phyloP scores from a whole-genome alignment of 164 flowering plant species.

The Kalanchoe fedtschenkoi region DNA sequence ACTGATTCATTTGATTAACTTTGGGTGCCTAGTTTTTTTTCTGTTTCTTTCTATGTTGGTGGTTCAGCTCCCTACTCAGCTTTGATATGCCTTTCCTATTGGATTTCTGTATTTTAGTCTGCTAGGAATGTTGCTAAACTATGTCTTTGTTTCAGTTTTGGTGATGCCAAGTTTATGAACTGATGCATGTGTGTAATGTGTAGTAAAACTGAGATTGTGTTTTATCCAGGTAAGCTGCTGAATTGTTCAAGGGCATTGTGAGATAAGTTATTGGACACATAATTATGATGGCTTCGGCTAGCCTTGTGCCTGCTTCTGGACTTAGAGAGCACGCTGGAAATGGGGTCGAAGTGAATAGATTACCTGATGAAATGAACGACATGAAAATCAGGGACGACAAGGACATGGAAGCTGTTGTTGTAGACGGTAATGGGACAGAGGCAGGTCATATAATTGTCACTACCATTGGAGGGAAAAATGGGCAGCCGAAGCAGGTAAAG shows the following conservation, averaged over 20 bases:
- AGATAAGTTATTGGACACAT: constrained; percentile 6
- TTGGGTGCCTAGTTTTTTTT: too few species aligned
- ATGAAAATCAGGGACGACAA: constrained; percentile 75
- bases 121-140: too few species aligned
- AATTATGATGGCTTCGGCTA: constrained; percentile 41
- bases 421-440: constrained; percentile 61
- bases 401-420: constrained; percentile 54
- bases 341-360: constrained; percentile 36
- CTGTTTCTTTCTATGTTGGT: too few species aligned
- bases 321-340: constrained; percentile 38
- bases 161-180: background rate
- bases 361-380: constrained; percentile 73
- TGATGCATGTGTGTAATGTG: background rate
- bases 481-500: constrained; percentile 58
- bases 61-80: too few species aligned
- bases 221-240: constrained; percentile 11
- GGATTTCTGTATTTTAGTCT: too few species aligned
- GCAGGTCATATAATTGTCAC: constrained; percentile 69
- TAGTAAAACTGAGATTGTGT: background rate
- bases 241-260: background rate
- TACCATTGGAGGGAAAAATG: constrained; percentile 58
- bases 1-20: too few species aligned
- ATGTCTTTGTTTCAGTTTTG: too few species aligned
- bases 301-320: constrained; percentile 34
- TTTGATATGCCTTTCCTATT: too few species aligned